Evolutionary conservation across 257 asterid genomes (phyloP).

Genomic region (Salvia hispanica): DNA sequence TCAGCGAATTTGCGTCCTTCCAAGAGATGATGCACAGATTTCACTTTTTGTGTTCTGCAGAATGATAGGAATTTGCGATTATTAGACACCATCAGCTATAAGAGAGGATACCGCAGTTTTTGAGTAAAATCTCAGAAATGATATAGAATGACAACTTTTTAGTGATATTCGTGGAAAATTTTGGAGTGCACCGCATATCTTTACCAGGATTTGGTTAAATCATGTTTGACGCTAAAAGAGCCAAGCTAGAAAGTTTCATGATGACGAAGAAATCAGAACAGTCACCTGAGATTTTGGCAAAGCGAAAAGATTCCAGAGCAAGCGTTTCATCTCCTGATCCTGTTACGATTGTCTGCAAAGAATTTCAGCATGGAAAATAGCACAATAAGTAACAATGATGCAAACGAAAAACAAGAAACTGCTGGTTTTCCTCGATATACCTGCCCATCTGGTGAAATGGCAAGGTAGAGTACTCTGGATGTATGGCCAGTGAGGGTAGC

Average conservation of each 20-base stretch:
- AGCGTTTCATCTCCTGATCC: constrained; percentile 99
- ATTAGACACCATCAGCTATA: constrained; percentile 5
- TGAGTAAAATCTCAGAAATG: neutral
- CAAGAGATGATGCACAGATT: constrained; percentile 87
- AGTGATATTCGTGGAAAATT: neutral
- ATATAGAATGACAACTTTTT: too few relatives aligned
- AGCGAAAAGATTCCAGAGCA: constrained; percentile 91
- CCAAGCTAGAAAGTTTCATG: neutral
- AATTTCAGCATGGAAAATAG: neutral
- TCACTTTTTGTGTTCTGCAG: constrained; percentile 82
- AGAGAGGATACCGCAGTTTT: neutral
- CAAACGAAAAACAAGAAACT: neutral
- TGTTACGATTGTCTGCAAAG: constrained; percentile 83
- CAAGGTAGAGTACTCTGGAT: constrained; percentile 87
- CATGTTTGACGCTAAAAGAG: neutral
- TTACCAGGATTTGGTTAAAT: neutral
- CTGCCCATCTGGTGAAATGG: constrained; percentile 99
- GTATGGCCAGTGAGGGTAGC: constrained; percentile 96
- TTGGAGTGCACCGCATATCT: neutral
- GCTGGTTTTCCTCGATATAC: constrained; percentile 35
- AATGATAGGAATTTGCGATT: neutral
- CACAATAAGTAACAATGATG: constrained; percentile 9
- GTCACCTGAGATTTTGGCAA: constrained; percentile 90
- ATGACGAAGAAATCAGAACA: constrained; percentile 8
- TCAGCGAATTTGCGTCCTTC: constrained; percentile 89